A percentile compares a stretch with the other conserved stretches of the same genome.
Conservation (phyloP, 225 moss, liverwort and hornwort species). For the Straminergon stramineum region DNA sequence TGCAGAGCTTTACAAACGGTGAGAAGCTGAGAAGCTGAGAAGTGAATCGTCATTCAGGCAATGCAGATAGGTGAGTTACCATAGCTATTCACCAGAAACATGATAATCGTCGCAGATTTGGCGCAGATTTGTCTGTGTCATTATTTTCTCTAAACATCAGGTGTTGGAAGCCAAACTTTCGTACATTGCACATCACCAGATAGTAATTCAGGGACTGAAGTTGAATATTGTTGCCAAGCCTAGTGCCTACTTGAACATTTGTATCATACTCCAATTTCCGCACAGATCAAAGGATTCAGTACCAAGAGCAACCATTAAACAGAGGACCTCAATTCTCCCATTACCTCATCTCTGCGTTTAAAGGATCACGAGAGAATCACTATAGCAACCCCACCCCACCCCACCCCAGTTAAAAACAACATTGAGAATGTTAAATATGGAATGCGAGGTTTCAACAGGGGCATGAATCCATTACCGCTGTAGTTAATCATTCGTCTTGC, state of each 20-base stretch:
- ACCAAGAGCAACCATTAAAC: not conserved
- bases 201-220: not conserved
- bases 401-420: not conserved
- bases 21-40: not conserved
- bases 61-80: not conserved
- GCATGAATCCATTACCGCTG: not conserved
- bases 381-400: not conserved
- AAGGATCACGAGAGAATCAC: not conserved
- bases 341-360: not conserved
- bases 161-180: slow-evolving; percentile 7
- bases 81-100: not conserved
- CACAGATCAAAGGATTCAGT: not conserved
- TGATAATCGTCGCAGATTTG: slow-evolving; percentile 19
- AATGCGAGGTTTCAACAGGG: not conserved
- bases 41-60: not conserved
- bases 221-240: not conserved
- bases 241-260: not conserved
- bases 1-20: not conserved
- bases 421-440: not conserved
- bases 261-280: not conserved
- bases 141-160: slow-evolving; percentile 18
- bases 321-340: not conserved
- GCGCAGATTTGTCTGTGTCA: slow-evolving; percentile 17
- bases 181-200: not conserved
- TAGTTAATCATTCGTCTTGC: not conserved